Evolutionary conservation across 208 protist species (phyloP).

Genomic region (Trichomonas tenax): DNA sequence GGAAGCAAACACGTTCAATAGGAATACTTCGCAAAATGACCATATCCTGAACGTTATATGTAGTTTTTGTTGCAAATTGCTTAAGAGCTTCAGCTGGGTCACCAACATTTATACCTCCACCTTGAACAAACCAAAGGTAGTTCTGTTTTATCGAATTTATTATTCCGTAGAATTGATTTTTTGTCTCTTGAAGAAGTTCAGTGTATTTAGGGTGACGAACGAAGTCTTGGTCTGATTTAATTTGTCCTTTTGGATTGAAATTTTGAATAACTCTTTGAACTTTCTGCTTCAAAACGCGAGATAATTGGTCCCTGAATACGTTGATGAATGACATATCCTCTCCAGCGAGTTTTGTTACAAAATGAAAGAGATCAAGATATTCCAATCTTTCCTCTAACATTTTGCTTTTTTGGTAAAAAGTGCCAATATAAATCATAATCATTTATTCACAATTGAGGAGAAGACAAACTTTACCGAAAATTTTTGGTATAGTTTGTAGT

Average conservation of each 20-base stretch:
- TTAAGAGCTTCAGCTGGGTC: not conserved
- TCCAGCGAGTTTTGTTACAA: not conserved
- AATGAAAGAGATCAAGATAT: constrained; percentile 2
- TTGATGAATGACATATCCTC: not conserved
- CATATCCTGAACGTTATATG: not conserved
- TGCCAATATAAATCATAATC: too few relatives aligned
- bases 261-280: not conserved
- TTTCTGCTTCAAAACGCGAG: not conserved
- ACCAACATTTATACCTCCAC: not conserved
- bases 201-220: not conserved
- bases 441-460: too few relatives aligned
- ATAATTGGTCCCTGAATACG: not conserved
- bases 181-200: not conserved
- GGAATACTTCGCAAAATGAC: not conserved
- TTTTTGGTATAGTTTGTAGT: too few relatives aligned
- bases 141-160: not conserved
- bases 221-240: not conserved
- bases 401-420: not conserved
- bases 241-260: not conserved
- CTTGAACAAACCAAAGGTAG: not conserved
- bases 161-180: not conserved
- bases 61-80: not conserved
- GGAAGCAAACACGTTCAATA: not conserved
- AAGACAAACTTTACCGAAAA: too few relatives aligned
- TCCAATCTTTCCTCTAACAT: not conserved